Percentiles rank a stretch among this genome's conserved stretches.
Evolutionary conservation across 352 stramenopile genomes (phyloP).

Genomic region (Globisporangium middletonii): DNA sequence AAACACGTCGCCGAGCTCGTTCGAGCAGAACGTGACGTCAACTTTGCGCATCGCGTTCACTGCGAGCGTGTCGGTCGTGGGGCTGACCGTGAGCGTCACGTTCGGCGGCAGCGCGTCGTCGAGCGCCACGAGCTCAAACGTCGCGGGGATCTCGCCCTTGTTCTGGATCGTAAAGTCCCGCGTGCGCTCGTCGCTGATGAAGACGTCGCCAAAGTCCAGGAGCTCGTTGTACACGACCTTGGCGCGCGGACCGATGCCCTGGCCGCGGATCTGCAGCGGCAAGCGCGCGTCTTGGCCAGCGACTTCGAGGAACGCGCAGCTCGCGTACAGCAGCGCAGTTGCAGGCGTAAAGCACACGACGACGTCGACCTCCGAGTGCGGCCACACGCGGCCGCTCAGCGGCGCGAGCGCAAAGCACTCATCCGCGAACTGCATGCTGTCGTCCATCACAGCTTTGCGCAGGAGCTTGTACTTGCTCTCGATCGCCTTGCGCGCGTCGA

Average conservation of each 20-base stretch:
- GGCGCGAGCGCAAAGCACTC: conserved; percentile 89
- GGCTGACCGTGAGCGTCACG: conserved; percentile 37
- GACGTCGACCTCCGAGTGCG: conserved; percentile 89
- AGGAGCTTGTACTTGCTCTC: conserved; percentile 91
- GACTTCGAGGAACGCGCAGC: conserved; percentile 85
- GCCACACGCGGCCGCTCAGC: conserved; percentile 89
- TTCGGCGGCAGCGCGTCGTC: conserved; percentile 17
- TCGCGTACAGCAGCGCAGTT: conserved; percentile 77
- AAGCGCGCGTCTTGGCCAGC: conserved; percentile 85
- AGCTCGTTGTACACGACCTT: conserved; percentile 92
- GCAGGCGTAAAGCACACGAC: conserved; percentile 87
- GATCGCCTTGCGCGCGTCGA: conserved; percentile 57
- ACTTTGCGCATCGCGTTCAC: conserved; percentile 84
- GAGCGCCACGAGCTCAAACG: conserved; percentile 62
- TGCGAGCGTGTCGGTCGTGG: conserved; percentile 42
- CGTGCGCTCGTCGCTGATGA: conserved; percentile 85
- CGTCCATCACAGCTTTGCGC: conserved; percentile 82
- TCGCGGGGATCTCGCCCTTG: conserved; percentile 90
- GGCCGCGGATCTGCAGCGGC: conserved; percentile 83
- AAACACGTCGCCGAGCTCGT: conserved; percentile 84
- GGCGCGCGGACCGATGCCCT: conserved; percentile 90
- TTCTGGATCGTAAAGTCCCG: conserved; percentile 92
- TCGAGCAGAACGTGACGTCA: conserved; percentile 81
- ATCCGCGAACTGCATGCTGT: conserved; percentile 93
- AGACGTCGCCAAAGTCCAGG: conserved; percentile 94